These are phyloP conservation scores for Tetraselmis striata DNA, from an alignment of 139 green algal genomes.

Conservation along the genomic window DNA sequence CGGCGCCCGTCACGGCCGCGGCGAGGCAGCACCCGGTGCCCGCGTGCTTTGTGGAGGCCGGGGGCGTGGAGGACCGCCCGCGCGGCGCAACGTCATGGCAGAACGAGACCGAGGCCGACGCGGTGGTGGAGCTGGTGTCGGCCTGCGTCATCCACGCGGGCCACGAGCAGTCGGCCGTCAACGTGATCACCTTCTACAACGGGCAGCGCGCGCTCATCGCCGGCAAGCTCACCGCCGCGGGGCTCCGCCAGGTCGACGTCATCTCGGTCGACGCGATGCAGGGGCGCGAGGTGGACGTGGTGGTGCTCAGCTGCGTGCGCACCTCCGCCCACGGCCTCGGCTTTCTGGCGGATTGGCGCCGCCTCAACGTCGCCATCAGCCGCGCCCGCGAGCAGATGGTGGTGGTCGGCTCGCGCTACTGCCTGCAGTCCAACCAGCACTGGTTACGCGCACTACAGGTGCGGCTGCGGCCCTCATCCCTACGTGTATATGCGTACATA, in stretches of 20 bases:
- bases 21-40: background rate
- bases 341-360: slow-evolving; percentile 72
- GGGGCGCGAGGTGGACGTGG: slow-evolving; percentile 2
- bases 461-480: too few species aligned
- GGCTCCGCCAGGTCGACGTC: background rate
- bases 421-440: background rate
- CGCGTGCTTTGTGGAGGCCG: background rate
- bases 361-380: slow-evolving; percentile 92
- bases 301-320: slow-evolving; percentile 9
- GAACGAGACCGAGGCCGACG: slow-evolving; percentile 20
- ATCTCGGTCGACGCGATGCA: slow-evolving; percentile 2
- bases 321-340: slow-evolving; percentile 39
- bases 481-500: too few species aligned
- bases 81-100: background rate
- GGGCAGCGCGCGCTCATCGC: background rate
- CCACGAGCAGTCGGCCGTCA: background rate
- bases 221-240: background rate
- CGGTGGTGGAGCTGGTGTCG: background rate
- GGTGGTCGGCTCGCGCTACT: background rate
- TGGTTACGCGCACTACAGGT: too few species aligned
- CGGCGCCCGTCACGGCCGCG: background rate
- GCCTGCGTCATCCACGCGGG: background rate
- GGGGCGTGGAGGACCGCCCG: slow-evolving; percentile 5
- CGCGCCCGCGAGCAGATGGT: slow-evolving; percentile 67
- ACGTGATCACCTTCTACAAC: slow-evolving; percentile 14